Percentiles rank a stretch among this genome's conserved stretches.
phyloP scores from a whole-genome alignment of 2,329 filamentous ascomycete genomes.

The Diaporthe citri region DNA sequence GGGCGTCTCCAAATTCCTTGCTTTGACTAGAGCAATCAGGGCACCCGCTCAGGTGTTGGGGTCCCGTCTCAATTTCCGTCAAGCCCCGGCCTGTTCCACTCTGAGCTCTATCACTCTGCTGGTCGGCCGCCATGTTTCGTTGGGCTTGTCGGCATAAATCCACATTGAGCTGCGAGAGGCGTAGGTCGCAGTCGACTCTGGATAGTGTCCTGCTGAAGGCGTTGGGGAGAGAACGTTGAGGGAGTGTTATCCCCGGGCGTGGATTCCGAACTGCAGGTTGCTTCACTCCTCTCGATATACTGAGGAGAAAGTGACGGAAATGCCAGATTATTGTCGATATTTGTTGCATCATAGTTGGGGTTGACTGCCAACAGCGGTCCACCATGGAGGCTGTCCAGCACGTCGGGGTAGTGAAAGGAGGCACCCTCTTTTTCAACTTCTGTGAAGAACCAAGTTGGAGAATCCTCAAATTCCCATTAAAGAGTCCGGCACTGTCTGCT shows the following conservation, averaged over 20 bases:
- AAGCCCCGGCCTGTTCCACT: neutral
- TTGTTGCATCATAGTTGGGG: neutral
- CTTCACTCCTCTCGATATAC: neutral
- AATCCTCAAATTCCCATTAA: neutral
- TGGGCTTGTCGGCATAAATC: slow-evolving; percentile 15
- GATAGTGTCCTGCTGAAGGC: neutral
- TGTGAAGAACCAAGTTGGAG: neutral
- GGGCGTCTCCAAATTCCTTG: slow-evolving; percentile 5
- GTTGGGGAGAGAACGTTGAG: neutral
- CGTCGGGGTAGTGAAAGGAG: neutral
- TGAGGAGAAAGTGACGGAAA: neutral
- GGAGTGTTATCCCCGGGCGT: neutral
- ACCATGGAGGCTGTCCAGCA: neutral
- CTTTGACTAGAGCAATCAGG: neutral
- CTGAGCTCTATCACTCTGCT: neutral
- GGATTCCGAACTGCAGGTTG: neutral
- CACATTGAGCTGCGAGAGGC: neutral
- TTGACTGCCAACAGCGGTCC: neutral
- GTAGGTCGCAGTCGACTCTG: slow-evolving; percentile 1
- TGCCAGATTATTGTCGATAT: neutral
- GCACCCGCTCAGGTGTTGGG: neutral
- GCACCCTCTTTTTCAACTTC: neutral
- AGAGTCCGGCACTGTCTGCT: neutral
- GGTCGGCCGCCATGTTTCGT: neutral
- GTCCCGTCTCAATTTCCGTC: neutral